Evolutionary conservation across 2,329 filamentous ascomycete genomes (phyloP), one percentile per base, ranked within the genome.

Genomic region (Colletotrichum karsti): DNA sequence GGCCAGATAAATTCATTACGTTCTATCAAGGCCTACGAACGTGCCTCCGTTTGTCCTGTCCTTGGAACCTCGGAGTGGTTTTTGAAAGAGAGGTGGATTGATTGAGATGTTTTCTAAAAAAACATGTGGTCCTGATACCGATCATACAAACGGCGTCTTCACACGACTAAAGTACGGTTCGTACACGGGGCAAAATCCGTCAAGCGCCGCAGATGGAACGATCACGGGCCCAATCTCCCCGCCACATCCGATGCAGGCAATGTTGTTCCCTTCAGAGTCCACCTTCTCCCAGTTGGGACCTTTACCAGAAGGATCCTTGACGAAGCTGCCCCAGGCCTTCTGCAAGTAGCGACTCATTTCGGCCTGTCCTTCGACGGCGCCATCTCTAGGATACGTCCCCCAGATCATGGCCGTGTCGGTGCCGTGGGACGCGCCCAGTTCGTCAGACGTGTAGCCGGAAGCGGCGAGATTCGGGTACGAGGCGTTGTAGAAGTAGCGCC

Each of bases 401-500:
- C 48, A 63, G 9, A 56, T 61, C 48, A 67, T 62, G 1, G 41
- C 10, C 8, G 57, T 62, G n/a, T 67, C 63, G 0, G 57, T 56
- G 7, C 55, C 63, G 41, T 67, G 63, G 5, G 33, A 62, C 13
- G 58, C 48, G 1, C 57, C 57, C 8, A 67, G 22, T 13, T 67
- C 42, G 13, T 56, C 57, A 10, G 58, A 54, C 9, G 48, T 61
- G 42, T 63, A 63, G 20, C 58, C 57, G 2, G 20, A 30, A 6
- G 51, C 24, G 26, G 37, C 41, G 3, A 67, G 30, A 33, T 63
- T 67, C 1, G 63, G 39, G 6, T 55, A 66, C 6, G 63, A 62
- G 6, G 63, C 63, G 35, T 67, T 67, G 41, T 62, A 67, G 13
- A 48, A 61, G 9, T 67, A 67, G 13, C 63, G 33, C 63, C 63